phyloP scores from a whole-genome alignment of 75 land plant species.

The Azolla pinnata region DNA sequence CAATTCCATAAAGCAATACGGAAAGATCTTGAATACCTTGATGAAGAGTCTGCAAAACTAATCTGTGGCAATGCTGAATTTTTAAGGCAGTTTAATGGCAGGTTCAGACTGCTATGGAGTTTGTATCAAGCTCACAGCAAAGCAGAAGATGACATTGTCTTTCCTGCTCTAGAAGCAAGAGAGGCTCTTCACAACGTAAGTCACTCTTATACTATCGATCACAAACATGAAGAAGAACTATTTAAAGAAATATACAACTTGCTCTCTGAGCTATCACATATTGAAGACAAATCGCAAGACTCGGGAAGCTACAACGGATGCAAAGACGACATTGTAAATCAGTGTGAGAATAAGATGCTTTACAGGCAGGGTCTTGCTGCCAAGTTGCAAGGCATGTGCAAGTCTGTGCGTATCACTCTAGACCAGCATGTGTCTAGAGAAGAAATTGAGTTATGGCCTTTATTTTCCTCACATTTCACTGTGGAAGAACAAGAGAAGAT shows the following conservation, averaged over 20 bases:
- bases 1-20: slow-evolving; percentile 65
- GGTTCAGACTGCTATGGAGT: slow-evolving; percentile 42
- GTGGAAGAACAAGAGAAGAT: slow-evolving; percentile 62
- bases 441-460: slow-evolving; percentile 64
- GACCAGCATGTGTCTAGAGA: slow-evolving; percentile 56
- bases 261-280: slow-evolving; percentile 21
- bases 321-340: not conserved
- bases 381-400: slow-evolving; percentile 60
- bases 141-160: slow-evolving; percentile 69
- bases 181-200: slow-evolving; percentile 57
- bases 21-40: slow-evolving; percentile 58
- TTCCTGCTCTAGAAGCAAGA: slow-evolving; percentile 69
- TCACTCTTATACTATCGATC: slow-evolving; percentile 60
- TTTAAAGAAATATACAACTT: slow-evolving; percentile 38
- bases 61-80: slow-evolving; percentile 28
- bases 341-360: not conserved
- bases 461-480: slow-evolving; percentile 49
- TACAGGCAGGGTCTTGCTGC: slow-evolving; percentile 24
- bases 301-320: not conserved
- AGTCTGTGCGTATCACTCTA: slow-evolving; percentile 34
- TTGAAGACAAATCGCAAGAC: slow-evolving; percentile 10
- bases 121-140: slow-evolving; percentile 59
- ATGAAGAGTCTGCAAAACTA: slow-evolving; percentile 41
- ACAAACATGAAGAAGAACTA: slow-evolving; percentile 48
- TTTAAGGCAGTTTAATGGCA: slow-evolving; percentile 32